These are phyloP conservation scores for Comarum palustre DNA, from an alignment of 306 rosid species.

Conservation along the genomic window DNA sequence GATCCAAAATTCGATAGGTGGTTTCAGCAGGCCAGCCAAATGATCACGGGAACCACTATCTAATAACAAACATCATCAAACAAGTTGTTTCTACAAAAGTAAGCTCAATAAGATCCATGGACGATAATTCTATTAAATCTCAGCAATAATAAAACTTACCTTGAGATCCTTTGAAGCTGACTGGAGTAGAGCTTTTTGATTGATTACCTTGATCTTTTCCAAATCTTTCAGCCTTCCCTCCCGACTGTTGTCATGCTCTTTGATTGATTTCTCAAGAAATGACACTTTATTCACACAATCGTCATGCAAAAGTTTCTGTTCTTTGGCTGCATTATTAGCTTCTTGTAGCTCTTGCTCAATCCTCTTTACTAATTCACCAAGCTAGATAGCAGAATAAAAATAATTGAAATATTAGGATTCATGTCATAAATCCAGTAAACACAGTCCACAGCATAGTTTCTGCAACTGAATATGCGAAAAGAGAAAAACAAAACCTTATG, in stretches of 20 bases:
- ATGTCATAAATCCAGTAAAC: neutral
- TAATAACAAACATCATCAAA: neutral
- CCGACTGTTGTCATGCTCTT: constrained; percentile 72
- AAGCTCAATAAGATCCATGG: neutral
- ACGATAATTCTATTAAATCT: neutral
- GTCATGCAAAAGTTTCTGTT: constrained; percentile 53
- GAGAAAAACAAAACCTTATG: constrained; percentile 66
- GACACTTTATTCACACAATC: constrained; percentile 59
- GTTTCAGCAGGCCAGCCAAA: neutral
- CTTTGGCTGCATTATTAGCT: constrained; percentile 59
- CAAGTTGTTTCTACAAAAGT: neutral
- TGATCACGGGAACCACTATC: neutral
- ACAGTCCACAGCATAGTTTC: neutral
- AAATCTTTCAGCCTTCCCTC: constrained; percentile 74
- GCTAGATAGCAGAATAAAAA: constrained; percentile 39
- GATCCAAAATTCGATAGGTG: neutral
- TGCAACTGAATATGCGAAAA: constrained; percentile 7
- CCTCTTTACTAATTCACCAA: constrained; percentile 84
- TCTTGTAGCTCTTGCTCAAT: constrained; percentile 81
- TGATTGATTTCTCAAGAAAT: constrained; percentile 76
- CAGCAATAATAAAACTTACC: constrained; percentile 36
- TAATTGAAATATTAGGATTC: neutral
- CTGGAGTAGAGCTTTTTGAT: constrained; percentile 76
- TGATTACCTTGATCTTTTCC: too few species aligned
- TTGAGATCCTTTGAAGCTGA: constrained; percentile 77